Percentiles rank a stretch among this genome's conserved stretches.
These are phyloP conservation scores for Fusarium burgessii DNA, from an alignment of 2,329 filamentous ascomycete genomes.

Conservation along the genomic window DNA sequence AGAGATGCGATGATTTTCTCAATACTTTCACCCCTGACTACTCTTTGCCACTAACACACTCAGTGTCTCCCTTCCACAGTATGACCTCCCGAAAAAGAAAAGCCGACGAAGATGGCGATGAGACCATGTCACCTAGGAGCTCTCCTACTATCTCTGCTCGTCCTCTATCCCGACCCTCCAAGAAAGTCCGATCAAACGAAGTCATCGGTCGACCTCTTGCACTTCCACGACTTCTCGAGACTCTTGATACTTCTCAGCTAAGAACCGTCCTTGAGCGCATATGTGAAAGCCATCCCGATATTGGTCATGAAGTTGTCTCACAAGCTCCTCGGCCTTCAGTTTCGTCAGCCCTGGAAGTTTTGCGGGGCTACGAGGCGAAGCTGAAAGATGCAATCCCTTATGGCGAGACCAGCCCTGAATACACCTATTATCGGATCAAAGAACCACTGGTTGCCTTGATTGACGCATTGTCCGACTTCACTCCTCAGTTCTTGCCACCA, in stretches of 20 bases:
- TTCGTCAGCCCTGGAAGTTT: conserved; percentile 80
- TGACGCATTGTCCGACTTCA: conserved; percentile 93
- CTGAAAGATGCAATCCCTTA: conserved; percentile 87
- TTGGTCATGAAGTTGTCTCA: conserved; percentile 85
- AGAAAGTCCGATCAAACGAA: conserved; percentile 74
- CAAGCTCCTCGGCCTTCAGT: conserved; percentile 90
- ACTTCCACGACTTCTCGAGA: conserved; percentile 86
- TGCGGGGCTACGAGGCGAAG: conserved; percentile 83
- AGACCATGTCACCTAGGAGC: conserved; percentile 87
- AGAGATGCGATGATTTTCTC: neutral
- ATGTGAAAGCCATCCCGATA: conserved; percentile 88
- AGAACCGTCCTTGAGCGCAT: conserved; percentile 89
- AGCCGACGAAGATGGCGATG: conserved; percentile 82
- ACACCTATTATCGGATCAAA: conserved; percentile 93
- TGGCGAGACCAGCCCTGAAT: conserved; percentile 87
- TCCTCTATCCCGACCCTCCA: conserved; percentile 73
- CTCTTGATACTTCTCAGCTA: conserved; percentile 86
- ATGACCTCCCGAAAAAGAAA: conserved; percentile 83
- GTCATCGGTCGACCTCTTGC: conserved; percentile 68
- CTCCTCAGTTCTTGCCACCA: conserved; percentile 93
- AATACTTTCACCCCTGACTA: conserved; percentile 1
- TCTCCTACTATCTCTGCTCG: conserved; percentile 82
- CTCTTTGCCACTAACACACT: conserved; percentile 43
- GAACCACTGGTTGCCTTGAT: conserved; percentile 83
- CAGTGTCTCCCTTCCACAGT: conserved; percentile 62